phyloP scores from a whole-genome alignment of 352 stramenopile genomes.

The Pythium aquatile region DNA sequence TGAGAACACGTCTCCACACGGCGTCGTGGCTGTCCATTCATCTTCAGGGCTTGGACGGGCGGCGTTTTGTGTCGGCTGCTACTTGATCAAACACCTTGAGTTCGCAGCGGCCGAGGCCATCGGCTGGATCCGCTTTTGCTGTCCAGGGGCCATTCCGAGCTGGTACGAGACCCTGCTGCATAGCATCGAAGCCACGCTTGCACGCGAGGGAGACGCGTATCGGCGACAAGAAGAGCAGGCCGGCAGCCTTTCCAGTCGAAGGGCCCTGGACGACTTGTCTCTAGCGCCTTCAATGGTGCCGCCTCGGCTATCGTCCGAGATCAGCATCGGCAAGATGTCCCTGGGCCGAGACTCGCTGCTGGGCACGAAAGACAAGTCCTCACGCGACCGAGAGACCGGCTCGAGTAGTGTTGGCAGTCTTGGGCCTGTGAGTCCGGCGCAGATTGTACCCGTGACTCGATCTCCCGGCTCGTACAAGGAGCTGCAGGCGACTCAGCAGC shows the following conservation, averaged over 20 bases:
- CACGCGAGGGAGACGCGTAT: slow-evolving; percentile 46
- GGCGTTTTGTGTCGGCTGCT: slow-evolving; percentile 95
- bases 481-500: slow-evolving; percentile 11
- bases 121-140: slow-evolving; percentile 94
- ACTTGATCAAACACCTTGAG: slow-evolving; percentile 97
- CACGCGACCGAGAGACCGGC: slow-evolving; percentile 10
- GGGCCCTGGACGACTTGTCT: slow-evolving; percentile 11
- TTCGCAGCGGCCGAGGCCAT: slow-evolving; percentile 95
- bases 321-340: slow-evolving; percentile 67
- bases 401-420: slow-evolving; percentile 3
- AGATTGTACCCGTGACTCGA: slow-evolving; percentile 1
- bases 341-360: slow-evolving; percentile 54
- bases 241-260: not conserved
- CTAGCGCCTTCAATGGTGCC: not conserved
- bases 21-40: slow-evolving; percentile 83
- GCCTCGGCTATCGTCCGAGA: slow-evolving; percentile 26
- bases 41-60: slow-evolving; percentile 83
- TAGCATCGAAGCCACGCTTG: slow-evolving; percentile 84
- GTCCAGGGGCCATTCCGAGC: slow-evolving; percentile 81
- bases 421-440: slow-evolving; percentile 2
- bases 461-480: slow-evolving; percentile 8
- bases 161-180: slow-evolving; percentile 90
- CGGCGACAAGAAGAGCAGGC: slow-evolving; percentile 20
- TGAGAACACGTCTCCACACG: slow-evolving; percentile 52
- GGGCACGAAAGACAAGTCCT: slow-evolving; percentile 40